Base-by-base conservation (phyloP, 2,329 filamentous ascomycete species). In the Epicoccum nigrum region DNA sequence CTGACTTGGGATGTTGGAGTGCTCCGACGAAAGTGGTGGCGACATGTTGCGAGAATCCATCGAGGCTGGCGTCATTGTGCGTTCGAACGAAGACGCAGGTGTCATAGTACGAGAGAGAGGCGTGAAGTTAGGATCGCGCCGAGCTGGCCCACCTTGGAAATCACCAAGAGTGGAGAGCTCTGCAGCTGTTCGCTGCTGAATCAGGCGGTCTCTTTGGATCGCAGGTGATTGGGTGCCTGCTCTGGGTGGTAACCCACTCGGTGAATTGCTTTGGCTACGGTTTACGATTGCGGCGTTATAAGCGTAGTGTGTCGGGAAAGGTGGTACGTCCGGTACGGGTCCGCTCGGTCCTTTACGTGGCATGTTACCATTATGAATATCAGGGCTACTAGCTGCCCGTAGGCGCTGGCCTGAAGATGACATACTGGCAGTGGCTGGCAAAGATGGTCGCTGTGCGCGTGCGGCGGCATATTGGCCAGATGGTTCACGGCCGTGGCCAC, bases 371-470 rank as follows among this genome's bases (percentile, higher is more conserved):
- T 86, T 83, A 45, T 83, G 86, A 63, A 96, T 96, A 71, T 97
- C 92, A 7, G 94, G 93, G 57, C 92, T 97, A 76, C 93, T 97
- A 67, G 95, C 95, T 30, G 92, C 96, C 58, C 94, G 85, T 76
- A 90, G 87, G 57, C 86, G 72, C 53, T 65, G 73, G 57, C 86
- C 72, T 53, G 65, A 72, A 50, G 67, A 65, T 45, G 60, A 67
- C 78, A 63, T 67, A 51, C 81, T 77, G 62, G 82, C 77, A 60
- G 86, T 87, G 15, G 84, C 87, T 34, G 89, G 89, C 62, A 95
- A 79, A 9, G 90, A 95, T 17, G 90, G 90, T n/a, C 89, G 84
- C 62, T 90, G 86, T 63, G 83, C 85, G 59, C 89, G 82, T 30
- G 83, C 83, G 52, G 84, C 84, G 52, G 81, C 79, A 64, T 89